These are phyloP conservation scores for Azolla pinnata DNA, from an alignment of 75 land plant species.

Conservation along the genomic window DNA sequence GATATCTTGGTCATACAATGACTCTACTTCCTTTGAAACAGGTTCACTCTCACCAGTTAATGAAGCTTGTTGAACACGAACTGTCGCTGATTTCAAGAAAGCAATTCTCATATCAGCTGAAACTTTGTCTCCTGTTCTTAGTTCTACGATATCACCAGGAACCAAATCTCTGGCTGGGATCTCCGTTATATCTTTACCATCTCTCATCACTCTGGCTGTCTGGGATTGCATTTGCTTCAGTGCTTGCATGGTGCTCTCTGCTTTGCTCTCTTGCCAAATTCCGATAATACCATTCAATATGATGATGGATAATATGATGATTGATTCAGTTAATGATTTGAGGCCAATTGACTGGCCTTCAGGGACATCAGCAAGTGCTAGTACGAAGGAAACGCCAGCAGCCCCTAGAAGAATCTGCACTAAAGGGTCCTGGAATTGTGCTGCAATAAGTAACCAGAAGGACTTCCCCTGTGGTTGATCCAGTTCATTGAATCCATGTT, in stretches of 20 bases:
- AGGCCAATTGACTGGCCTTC: conserved; percentile 34
- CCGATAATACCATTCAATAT: conserved; percentile 73
- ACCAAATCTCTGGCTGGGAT: conserved; percentile 66
- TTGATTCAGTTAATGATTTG: conserved; percentile 67
- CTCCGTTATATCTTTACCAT: conserved; percentile 32
- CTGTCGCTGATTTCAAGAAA: conserved; percentile 36
- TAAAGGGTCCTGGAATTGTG: conserved; percentile 79
- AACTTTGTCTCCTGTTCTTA: conserved; percentile 36
- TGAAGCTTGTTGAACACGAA: conserved; percentile 67
- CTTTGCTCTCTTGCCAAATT: conserved; percentile 91
- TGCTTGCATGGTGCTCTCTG: conserved; percentile 71
- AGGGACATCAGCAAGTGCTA: conserved; percentile 50
- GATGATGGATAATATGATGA: conserved; percentile 64
- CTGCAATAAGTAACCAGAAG: conserved; percentile 48
- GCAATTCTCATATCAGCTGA: conserved; percentile 71
- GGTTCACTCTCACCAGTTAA: conserved; percentile 79
- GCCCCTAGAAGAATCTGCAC: conserved; percentile 72
- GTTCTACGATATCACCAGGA: conserved; percentile 76
- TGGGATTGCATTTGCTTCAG: conserved; percentile 76
- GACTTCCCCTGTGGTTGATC: conserved; percentile 54
- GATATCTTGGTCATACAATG: conserved; percentile 32
- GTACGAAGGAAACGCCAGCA: conserved; percentile 64
- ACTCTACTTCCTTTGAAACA: conserved; percentile 49
- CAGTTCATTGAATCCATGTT: conserved; percentile 63
- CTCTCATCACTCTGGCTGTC: conserved; percentile 46